A percentile compares a stretch with the other conserved stretches of the same genome.
phyloP scores from a whole-genome alignment of 2,329 filamentous ascomycete species.

The Cylindrodendrum hubeiense region DNA sequence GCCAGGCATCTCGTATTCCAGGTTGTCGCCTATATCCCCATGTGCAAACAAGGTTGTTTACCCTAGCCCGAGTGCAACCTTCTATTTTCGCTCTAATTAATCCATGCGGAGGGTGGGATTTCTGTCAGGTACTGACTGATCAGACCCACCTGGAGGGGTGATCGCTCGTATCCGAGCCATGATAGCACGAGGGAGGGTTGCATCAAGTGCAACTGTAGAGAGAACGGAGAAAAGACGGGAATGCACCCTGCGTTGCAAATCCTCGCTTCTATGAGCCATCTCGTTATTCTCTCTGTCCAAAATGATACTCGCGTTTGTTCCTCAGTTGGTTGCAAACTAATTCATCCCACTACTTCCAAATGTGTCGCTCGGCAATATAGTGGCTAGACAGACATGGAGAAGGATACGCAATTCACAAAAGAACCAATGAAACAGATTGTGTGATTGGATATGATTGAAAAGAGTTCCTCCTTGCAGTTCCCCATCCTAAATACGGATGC shows the following conservation, averaged over 20 bases:
- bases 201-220: background rate
- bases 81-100: constrained; percentile 7
- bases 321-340: background rate
- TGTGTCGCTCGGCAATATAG: background rate
- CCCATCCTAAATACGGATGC: background rate
- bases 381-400: background rate
- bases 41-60: background rate
- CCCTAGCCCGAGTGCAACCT: background rate
- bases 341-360: background rate
- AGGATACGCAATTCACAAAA: background rate
- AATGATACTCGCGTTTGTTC: background rate
- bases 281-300: background rate
- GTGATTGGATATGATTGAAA: background rate
- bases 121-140: background rate
- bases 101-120: background rate
- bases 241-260: background rate
- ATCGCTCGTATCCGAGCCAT: constrained; percentile 5
- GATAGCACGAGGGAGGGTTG: constrained; percentile 1
- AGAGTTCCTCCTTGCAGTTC: background rate
- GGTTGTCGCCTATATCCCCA: background rate
- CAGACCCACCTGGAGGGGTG: background rate
- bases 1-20: constrained; percentile 2
- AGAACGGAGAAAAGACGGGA: background rate
- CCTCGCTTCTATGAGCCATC: background rate
- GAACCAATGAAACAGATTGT: background rate